Evolutionary conservation across 2,329 filamentous ascomycete genomes (phyloP), one percentile per base, ranked within the genome.

Genomic region (Fusarium verticillioides): DNA sequence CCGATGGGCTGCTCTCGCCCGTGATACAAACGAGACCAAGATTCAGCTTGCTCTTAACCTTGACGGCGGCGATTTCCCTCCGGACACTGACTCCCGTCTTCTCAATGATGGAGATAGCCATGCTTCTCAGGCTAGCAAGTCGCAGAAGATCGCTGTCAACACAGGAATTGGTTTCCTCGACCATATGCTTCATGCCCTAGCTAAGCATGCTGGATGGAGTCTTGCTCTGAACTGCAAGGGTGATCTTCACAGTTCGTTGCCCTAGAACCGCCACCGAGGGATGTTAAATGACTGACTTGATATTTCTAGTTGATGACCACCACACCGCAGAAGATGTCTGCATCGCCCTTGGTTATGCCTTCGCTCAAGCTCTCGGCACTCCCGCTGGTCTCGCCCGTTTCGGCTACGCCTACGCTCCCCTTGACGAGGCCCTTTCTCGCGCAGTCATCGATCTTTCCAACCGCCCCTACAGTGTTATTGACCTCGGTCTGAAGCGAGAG

Each of bases 91-190:
- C 79, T 79, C 86, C 60, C 86, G 84, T 71, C 85, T 90, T 68
- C 83, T 86, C 72, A 83, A 87, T 21, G 78, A 75, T 26, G 84
- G 83, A 40, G 89, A 89, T 67, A 87, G 87, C 63, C 96, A 99
- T 82, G 96, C 96, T 36, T 92, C 92, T 3, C 96, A 99, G 84
- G 87, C 91, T 73, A 96, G 93, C 76, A 91, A 92, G 76, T 93
- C 92, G 46, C 96, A 98, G 83, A 91, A 90, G 69, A 98, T 98
- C 81, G 90, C 90, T 80, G 88, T 98, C 75, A 92, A 94, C 87
- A 97, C 96, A 0, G 96, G 96, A 74, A 97, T 99, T 82, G 96
- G 96, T 67, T 99, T 99, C 84, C 88, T 99, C 63, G 96, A 99
- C 85, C 96, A 99, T 87, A 98, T 99, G 96, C 89, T 98, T 57